Evolutionary conservation across 345 rosid species (phyloP), one percentile per base, ranked within the genome.

Genomic region (Hibiscus mutabilis): DNA sequence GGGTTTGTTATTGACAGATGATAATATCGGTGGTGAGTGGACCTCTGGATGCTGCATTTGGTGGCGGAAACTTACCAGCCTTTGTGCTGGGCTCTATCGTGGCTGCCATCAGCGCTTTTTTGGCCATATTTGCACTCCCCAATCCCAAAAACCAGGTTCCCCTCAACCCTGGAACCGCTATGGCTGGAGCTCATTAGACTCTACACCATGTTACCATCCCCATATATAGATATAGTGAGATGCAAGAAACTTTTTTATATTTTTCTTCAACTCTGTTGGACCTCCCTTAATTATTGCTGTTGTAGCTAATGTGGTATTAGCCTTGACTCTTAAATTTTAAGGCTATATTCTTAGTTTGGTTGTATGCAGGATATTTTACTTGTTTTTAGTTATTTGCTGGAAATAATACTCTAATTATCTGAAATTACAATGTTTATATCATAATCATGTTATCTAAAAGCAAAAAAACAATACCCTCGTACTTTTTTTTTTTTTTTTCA

Each of bases 1-100:
- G 13, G 10, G 21, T 19, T 22, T 12, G 21, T 22, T 2, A 0
- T 33, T 35, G 2, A 11, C 77, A 93, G 96, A 91, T 93, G 97
- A 0, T 93, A 13, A 81, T 93, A 51, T 89, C 98, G 0, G 79
- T 86, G 3, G 73, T 79, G 2, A 83, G 87, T 11, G 98, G 98
- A 62, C 91, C 89, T 3, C 72, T 87, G 46, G 98, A 93, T 46
- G 84, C 80, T 25, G 25, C 85, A 11, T 89, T 88, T 37, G 94
- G 97, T 42, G 98, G 97, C 0, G 96, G 97, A 3, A 93, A 91
- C 81, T 31, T 73, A 24, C 62, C 69, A 0, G 75, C 75, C 21
- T 73, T 73, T 31, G 75, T 73, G 21, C 33, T 73, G 52, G 75
- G 69, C 21, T 14, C 75, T 6, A 24, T 53, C 0, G 18, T 44